Evolutionary conservation across 106 monocot genomes (phyloP).

Genomic region (Gastrodia elata): DNA sequence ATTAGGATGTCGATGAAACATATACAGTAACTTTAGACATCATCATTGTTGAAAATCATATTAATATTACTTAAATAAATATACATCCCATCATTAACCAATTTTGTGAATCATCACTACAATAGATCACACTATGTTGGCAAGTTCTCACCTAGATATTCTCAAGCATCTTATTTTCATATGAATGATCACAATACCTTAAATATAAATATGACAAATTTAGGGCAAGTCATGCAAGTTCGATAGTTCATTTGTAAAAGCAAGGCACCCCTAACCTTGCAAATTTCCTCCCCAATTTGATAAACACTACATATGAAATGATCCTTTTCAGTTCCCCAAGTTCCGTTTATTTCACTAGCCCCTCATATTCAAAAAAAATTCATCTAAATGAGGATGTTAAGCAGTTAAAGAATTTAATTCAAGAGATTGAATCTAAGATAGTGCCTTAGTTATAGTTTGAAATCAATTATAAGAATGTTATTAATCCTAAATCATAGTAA

Average conservation of each 20-base stretch:
- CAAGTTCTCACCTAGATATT: background rate
- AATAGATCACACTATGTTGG: background rate
- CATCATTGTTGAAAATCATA: background rate
- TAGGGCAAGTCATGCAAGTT: too few species aligned
- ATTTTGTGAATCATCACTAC: background rate
- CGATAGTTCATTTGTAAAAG: too few species aligned
- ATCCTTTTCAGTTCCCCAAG: background rate
- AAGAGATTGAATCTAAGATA: too few species aligned
- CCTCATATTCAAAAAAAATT: background rate
- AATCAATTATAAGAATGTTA: too few species aligned
- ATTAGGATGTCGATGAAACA: background rate
- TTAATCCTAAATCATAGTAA: background rate
- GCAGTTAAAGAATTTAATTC: background rate
- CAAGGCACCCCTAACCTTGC: background rate
- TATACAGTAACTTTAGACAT: background rate
- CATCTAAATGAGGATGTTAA: background rate
- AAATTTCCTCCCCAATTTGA: background rate
- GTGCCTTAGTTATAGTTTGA: too few species aligned
- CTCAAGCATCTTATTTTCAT: background rate
- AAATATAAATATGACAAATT: background rate
- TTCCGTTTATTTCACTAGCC: background rate
- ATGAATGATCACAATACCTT: background rate
- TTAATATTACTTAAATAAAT: background rate
- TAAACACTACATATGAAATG: background rate
- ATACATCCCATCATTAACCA: background rate